Evolutionary conservation across 2,329 filamentous ascomycete genomes (phyloP).

Genomic region (Fusarium mundagurra): DNA sequence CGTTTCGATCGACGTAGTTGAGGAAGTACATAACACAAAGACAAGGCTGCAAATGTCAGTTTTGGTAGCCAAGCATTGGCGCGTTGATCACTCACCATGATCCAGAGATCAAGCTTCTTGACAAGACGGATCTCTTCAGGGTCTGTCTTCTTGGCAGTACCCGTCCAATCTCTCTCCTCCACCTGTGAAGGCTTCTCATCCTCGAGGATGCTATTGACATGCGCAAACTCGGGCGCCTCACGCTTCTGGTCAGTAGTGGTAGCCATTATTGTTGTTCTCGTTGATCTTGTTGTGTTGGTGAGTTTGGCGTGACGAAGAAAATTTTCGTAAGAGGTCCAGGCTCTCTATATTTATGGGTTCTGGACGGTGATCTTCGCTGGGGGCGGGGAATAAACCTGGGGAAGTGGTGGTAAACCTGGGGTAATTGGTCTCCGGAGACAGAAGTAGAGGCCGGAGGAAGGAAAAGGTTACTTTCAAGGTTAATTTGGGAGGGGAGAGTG

Average conservation of each 20-base stretch:
- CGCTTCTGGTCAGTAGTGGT: slow-evolving; percentile 9
- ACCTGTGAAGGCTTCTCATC: slow-evolving; percentile 36
- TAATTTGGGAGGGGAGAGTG: not conserved
- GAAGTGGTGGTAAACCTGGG: slow-evolving; percentile 14
- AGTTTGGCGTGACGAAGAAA: not conserved
- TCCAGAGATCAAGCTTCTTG: slow-evolving; percentile 53
- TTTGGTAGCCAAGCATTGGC: not conserved
- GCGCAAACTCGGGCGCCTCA: slow-evolving; percentile 29
- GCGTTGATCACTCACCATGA: slow-evolving; percentile 49
- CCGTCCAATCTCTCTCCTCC: slow-evolving; percentile 49
- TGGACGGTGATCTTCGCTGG: slow-evolving; percentile 12
- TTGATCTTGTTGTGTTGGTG: not conserved
- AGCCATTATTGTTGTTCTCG: slow-evolving; percentile 6
- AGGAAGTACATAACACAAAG: slow-evolving; percentile 57
- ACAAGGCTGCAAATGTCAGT: slow-evolving; percentile 33
- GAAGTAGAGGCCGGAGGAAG: slow-evolving; percentile 24
- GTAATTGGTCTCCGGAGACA: slow-evolving; percentile 23
- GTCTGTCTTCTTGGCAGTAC: slow-evolving; percentile 51
- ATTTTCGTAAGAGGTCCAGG: not conserved
- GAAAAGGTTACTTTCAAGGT: not conserved
- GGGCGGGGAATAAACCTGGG: slow-evolving; percentile 32
- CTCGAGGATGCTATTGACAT: slow-evolving; percentile 38
- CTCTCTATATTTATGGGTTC: slow-evolving; percentile 30
- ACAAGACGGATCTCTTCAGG: slow-evolving; percentile 53
- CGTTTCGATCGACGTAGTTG: slow-evolving; percentile 57